Evolutionary conservation across 1,284 basidiomycete species (phyloP), one percentile per base, ranked within the genome.

Genomic region (Volvariella surrecta): DNA sequence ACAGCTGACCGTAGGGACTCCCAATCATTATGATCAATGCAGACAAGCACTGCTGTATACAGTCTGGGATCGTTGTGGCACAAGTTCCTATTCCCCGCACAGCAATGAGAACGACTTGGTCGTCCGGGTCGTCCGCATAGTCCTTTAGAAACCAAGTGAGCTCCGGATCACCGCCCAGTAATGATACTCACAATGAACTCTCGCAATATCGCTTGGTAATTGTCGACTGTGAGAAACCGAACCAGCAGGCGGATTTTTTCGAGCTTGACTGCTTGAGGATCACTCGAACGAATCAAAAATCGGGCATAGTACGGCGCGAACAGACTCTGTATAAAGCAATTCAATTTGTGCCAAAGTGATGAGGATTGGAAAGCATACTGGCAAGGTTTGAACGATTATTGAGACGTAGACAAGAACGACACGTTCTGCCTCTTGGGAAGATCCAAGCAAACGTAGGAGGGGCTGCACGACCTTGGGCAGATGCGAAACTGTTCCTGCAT

Each of bases 71-170:
- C 1, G 71, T 56, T 35, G 71, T 67, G 1, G 89, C 86, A 51
- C 85, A 85, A 48, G 68, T 71, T 3, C 92, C 92, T 37, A 96
- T 76, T 1, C 85, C 90, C 20, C 71, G 67, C 22, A 95, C 79
- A 0, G 89, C 76, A 34, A 78, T 79, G 13, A 74, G 70, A 0
- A 88, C 83, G 0, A 93, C 74, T 1, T 55, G 53, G 51, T 88
- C 82, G 43, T 89, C 77, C 1, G 74, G 63, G 55, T 89, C 83
- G 13, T 85, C 78, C 1, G 81, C 72, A 54, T 85, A 92, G 49
- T 88, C 79, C 88, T 92, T 28, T 11, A 50, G 17, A 40, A 35
- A 37, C 48, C 13, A 22, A 18, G 42, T 20, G 20, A 48, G 32
- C 30, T 4, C 44, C 3, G 16, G 19, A 8, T n/a, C 21, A 16